These are phyloP conservation scores for Besnoitia besnoiti DNA, from an alignment of 169 alveolate genomes.

Conservation along the genomic window DNA sequence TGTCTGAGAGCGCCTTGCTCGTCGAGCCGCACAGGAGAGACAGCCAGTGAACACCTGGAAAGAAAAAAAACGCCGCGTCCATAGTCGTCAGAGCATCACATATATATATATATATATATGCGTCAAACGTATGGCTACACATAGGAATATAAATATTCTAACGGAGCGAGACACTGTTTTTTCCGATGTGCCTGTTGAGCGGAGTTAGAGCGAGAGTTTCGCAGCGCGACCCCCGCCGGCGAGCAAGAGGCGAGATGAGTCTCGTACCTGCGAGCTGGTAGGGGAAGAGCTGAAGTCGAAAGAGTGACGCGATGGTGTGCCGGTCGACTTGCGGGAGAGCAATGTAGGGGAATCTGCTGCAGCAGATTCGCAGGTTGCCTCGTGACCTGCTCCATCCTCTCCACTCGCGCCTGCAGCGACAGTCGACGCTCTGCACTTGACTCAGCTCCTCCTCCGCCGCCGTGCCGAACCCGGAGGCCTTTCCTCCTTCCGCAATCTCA, in stretches of 20 bases:
- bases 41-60: slow-evolving; percentile 46
- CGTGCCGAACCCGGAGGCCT: not conserved
- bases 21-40: slow-evolving; percentile 47
- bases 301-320: slow-evolving; percentile 32
- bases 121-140: too few species aligned
- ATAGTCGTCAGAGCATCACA: too few species aligned
- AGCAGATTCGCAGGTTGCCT: slow-evolving; percentile 35
- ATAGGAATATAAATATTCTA: too few species aligned
- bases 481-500: not conserved
- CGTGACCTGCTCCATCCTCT: not conserved
- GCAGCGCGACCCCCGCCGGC: too few species aligned
- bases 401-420: slow-evolving; percentile 24
- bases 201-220: too few species aligned
- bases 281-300: slow-evolving; percentile 27
- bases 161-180: too few species aligned
- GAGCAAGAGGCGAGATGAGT: too few species aligned
- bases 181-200: too few species aligned
- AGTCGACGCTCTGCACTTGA: not conserved
- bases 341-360: slow-evolving; percentile 50
- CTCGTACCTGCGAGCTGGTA: slow-evolving; percentile 44
- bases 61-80: too few species aligned
- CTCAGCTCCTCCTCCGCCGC: not conserved
- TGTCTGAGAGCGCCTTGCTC: not conserved
- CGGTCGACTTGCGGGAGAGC: slow-evolving; percentile 29
- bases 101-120: too few species aligned